phyloP scores from a whole-genome alignment of 1,139 yeast species.

The Blastobotrys capitulatus region DNA sequence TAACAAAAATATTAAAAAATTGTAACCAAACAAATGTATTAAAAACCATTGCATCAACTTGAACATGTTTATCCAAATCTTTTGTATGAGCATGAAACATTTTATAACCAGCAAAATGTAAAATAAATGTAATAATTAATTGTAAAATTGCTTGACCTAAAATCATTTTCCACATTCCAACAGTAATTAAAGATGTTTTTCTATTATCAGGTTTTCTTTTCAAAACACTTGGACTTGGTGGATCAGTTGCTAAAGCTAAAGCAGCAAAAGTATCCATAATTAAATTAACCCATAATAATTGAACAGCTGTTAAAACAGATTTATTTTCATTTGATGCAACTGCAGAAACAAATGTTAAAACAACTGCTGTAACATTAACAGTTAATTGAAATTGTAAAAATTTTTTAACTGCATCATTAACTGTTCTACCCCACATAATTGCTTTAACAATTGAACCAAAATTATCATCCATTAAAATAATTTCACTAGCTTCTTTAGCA shows the following conservation, averaged over 20 bases:
- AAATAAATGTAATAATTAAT: slow-evolving; percentile 65
- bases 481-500: slow-evolving; percentile 76
- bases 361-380: slow-evolving; percentile 92
- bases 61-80: slow-evolving; percentile 43
- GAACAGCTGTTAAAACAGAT: slow-evolving; percentile 94
- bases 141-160: slow-evolving; percentile 80
- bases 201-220: slow-evolving; percentile 84
- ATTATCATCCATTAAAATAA: slow-evolving; percentile 76
- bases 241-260: slow-evolving; percentile 94
- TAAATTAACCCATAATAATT: slow-evolving; percentile 92
- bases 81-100: slow-evolving; percentile 44
- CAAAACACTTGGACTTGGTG: slow-evolving; percentile 78
- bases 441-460: slow-evolving; percentile 94
- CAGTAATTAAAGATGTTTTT: slow-evolving; percentile 70
- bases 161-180: slow-evolving; percentile 98
- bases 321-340: slow-evolving; percentile 72
- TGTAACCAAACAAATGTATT: slow-evolving; percentile 98
- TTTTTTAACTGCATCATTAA: slow-evolving; percentile 87
- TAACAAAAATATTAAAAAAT: slow-evolving; percentile 85
- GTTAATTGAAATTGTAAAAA: slow-evolving; percentile 95
- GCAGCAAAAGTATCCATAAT: slow-evolving; percentile 99
- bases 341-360: slow-evolving; percentile 88
- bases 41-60: slow-evolving; percentile 79
- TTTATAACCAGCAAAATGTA: slow-evolving; percentile 70
- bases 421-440: slow-evolving; percentile 99